Base-by-base conservation (phyloP, 192 early-diverging fungal genomes). In the Mortierella alpina region DNA sequence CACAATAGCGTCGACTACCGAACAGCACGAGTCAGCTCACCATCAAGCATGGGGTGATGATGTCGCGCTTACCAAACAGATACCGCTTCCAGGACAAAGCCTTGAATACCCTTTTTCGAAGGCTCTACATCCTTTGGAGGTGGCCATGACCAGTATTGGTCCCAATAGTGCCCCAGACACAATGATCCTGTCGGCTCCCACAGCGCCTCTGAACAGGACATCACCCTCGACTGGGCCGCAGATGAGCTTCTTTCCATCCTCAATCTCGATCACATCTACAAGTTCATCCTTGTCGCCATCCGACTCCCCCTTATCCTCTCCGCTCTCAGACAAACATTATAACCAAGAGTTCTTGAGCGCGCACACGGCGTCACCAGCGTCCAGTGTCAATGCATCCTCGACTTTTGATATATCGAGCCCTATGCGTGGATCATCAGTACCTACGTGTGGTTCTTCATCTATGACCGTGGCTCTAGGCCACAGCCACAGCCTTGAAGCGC, bases 271-370 rank as follows among this genome's bases (percentile, higher is more conserved):
- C 49, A 6, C 64, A 9, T 68, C 65, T 9, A 55, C 49, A 9
- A 58, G 31, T 3, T 55, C 73, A 9, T 67, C 73, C 20, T n/a
- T 63, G 0, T 56, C 64, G 6, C 46, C 74, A 5, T 51, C 74
- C 22, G 59, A 66, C 50, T 77, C 74, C 10, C 47, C 66, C 5
- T 63, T 66, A 18, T 20, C 66, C 15, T 63, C 74, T 7, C 74
- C 60, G 2, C 12, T 68, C 14, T 5, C 54, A 23, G 47, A 31
- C 7, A 63, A 45, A 41, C 56, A 73, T 14, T 59, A n/a, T 40
- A 44, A 20, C 10, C 17, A 50, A 3, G 5, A 23, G 17, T 56
- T 54, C 20, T 14, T 4, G 18, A 55, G 11, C 17, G 2, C 54
- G 2, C n/a, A 11, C 1, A 50, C 49, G 4, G 49, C 49, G 17